phyloP scores from a whole-genome alignment of 2,329 filamentous ascomycete genomes.

The Emergomyces africanus region DNA sequence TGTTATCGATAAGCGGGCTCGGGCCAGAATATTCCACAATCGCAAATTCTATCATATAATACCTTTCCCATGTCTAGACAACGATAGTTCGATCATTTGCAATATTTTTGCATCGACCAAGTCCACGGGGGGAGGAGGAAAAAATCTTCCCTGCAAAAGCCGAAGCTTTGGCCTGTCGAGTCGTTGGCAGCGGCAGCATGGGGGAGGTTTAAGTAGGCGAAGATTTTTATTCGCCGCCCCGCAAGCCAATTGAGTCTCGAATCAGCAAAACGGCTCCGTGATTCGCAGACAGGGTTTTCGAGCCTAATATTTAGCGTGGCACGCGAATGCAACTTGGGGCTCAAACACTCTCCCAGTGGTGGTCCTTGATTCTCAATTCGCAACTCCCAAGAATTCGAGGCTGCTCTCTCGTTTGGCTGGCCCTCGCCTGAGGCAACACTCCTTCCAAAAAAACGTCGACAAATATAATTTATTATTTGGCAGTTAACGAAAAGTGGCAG shows the following conservation, averaged over 20 bases:
- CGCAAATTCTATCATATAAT: background rate
- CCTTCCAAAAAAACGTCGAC: background rate
- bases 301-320: background rate
- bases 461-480: background rate
- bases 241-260: constrained; percentile 4
- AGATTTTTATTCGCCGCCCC: background rate
- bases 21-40: background rate
- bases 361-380: background rate
- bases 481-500: background rate
- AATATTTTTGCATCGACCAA: background rate
- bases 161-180: background rate
- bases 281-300: constrained; percentile 5
- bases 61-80: background rate
- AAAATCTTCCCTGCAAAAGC: background rate
- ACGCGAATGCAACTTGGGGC: background rate
- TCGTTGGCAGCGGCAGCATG: background rate
- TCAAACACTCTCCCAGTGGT: too few species aligned
- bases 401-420: background rate
- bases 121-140: background rate
- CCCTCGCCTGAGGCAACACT: background rate
- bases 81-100: background rate
- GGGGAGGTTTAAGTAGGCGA: background rate
- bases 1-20: background rate
- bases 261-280: constrained; percentile 4
- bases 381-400: background rate